These are phyloP conservation scores for Paraphaeosphaeria sporulosa DNA, from an alignment of 2,329 filamentous ascomycete genomes.

Conservation along the genomic window DNA sequence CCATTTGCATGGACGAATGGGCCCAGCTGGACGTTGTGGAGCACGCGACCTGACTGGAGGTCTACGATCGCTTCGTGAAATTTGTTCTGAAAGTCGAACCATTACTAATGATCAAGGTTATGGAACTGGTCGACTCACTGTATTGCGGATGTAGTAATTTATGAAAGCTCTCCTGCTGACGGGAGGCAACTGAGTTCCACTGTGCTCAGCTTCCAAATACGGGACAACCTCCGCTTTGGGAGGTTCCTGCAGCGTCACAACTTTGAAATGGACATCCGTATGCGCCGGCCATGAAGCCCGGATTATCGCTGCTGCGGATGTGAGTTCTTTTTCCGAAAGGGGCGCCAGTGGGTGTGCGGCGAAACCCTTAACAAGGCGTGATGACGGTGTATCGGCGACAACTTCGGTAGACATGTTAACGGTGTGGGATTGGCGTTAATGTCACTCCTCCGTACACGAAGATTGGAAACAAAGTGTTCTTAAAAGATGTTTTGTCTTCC, in stretches of 20 bases:
- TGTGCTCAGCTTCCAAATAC: conserved; percentile 70
- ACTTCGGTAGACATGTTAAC: conserved; percentile 38
- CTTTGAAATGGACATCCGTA: conserved; percentile 69
- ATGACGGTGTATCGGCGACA: conserved; percentile 30
- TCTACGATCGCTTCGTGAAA: conserved; percentile 68
- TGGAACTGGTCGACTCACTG: conserved; percentile 52
- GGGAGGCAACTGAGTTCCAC: conserved; percentile 58
- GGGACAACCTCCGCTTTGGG: conserved; percentile 65
- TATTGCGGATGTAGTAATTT: conserved; percentile 67
- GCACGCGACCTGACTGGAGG: conserved; percentile 58
- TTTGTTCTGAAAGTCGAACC: conserved; percentile 58
- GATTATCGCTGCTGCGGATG: conserved; percentile 58
- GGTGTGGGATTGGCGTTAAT: not conserved
- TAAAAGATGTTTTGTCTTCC: not conserved
- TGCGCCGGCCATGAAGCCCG: conserved; percentile 62
- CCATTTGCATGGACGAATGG: conserved; percentile 64
- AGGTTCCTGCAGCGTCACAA: conserved; percentile 71
- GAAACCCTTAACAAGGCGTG: conserved; percentile 30
- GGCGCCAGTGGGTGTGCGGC: conserved; percentile 66
- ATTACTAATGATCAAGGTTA: not conserved
- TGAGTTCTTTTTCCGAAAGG: conserved; percentile 65
- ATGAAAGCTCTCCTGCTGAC: conserved; percentile 63
- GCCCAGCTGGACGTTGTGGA: conserved; percentile 66
- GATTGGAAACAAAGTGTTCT: conserved; percentile 1
- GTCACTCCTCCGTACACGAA: not conserved